A percentile compares a stretch with the other conserved stretches of the same genome.
Evolutionary conservation across 345 rosid species (phyloP).

Genomic region (Mercurialis annua): DNA sequence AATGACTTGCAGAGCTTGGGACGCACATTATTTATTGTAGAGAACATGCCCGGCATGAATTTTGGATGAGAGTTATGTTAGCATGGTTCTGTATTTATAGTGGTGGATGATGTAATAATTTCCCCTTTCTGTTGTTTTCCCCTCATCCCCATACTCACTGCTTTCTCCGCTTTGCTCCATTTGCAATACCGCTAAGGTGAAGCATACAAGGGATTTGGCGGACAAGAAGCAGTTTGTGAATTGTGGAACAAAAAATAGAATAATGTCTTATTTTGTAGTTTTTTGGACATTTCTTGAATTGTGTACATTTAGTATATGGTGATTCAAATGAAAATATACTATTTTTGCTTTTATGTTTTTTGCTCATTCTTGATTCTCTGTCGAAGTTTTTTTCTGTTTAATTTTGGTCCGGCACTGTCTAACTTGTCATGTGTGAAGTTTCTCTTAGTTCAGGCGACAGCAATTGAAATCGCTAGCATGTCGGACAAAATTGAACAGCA

Average conservation of each 20-base stretch:
- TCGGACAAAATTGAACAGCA: too few relatives aligned
- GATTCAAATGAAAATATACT: constrained; percentile 2
- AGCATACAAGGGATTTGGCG: background rate
- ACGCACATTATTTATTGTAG: background rate
- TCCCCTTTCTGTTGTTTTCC: background rate
- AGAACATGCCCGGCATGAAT: constrained; percentile 14
- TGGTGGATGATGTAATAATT: constrained; percentile 4
- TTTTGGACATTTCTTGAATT: background rate
- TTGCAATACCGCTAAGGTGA: background rate
- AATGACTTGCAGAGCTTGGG: background rate
- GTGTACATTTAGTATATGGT: background rate
- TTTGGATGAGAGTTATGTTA: constrained; percentile 16
- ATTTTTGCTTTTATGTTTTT: too few relatives aligned
- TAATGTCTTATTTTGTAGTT: constrained; percentile 1
- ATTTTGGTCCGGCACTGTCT: too few relatives aligned
- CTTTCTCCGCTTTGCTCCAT: background rate
- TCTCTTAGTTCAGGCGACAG: too few relatives aligned
- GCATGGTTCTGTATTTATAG: constrained; percentile 14
- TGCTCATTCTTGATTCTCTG: too few relatives aligned
- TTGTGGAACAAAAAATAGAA: constrained; percentile 2
- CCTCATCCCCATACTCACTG: background rate
- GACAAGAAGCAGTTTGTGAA: background rate
- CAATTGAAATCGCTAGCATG: too few relatives aligned
- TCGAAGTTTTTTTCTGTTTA: too few relatives aligned
- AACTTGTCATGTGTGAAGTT: too few relatives aligned